Percentiles rank a stretch among this genome's conserved stretches.
Conservation (phyloP, 2,329 filamentous ascomycete genomes). For the Fusarium brachygibbosum region DNA sequence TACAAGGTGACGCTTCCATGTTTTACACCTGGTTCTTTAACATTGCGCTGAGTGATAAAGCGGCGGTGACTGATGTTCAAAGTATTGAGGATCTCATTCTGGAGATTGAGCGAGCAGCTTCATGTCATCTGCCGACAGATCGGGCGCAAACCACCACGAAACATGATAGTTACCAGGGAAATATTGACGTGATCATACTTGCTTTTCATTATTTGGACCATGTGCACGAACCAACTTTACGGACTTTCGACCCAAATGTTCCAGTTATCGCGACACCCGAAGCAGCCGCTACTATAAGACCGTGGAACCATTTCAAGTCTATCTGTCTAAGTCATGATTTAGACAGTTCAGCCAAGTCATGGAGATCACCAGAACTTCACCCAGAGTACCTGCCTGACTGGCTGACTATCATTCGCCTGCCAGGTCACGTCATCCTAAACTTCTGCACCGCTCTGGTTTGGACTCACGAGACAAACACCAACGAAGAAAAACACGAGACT, state of each 20-base stretch:
- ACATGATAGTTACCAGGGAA: not conserved
- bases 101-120: constrained; percentile 35
- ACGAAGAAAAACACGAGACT: not conserved
- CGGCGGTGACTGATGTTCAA: constrained; percentile 4
- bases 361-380: constrained; percentile 28
- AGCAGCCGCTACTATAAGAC: constrained; percentile 17
- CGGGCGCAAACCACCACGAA: not conserved
- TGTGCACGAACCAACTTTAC: constrained; percentile 31
- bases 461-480: not conserved
- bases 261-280: constrained; percentile 37
- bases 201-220: constrained; percentile 38
- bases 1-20: constrained; percentile 42
- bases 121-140: not conserved
- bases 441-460: constrained; percentile 4
- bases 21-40: constrained; percentile 41
- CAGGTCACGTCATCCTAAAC: not conserved
- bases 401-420: not conserved
- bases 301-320: constrained; percentile 35
- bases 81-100: constrained; percentile 29
- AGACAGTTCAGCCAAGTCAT: constrained; percentile 11
- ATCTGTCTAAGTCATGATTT: constrained; percentile 30
- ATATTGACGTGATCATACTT: constrained; percentile 38
- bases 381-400: not conserved
- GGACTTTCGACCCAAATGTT: constrained; percentile 28
- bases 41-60: constrained; percentile 14